phyloP scores from a whole-genome alignment of 768 basidiomycete species.

The Cyclocybe aegerita region DNA sequence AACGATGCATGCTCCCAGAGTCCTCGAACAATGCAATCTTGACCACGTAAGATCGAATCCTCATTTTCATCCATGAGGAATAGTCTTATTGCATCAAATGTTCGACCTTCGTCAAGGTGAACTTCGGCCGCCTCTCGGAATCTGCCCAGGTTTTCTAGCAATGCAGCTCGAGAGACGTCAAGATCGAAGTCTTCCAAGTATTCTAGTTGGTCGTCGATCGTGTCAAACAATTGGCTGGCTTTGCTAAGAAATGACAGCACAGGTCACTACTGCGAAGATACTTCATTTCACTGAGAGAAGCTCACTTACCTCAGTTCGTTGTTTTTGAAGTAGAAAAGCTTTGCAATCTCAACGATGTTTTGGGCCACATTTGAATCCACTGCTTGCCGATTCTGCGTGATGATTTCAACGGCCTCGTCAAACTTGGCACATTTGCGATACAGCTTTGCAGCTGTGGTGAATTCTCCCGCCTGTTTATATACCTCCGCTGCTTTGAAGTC shows the following conservation, averaged over 20 bases:
- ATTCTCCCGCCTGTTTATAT: conserved; percentile 41
- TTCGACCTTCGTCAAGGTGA: conserved; percentile 47
- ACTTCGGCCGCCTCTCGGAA: conserved; percentile 51
- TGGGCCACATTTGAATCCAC: conserved; percentile 33
- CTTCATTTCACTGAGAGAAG: neutral
- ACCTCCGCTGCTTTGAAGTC: conserved; percentile 42
- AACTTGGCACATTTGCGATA: conserved; percentile 30
- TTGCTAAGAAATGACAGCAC: conserved; percentile 33
- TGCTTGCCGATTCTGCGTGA: conserved; percentile 28
- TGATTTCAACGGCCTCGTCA: conserved; percentile 49
- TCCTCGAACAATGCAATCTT: conserved; percentile 37
- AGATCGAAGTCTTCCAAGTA: conserved; percentile 57
- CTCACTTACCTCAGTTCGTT: conserved; percentile 33
- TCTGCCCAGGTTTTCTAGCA: conserved; percentile 43
- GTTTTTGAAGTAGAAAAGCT: conserved; percentile 43
- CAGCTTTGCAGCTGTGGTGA: conserved; percentile 10
- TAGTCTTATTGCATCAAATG: conserved; percentile 44
- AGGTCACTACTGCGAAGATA: neutral
- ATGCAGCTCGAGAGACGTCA: conserved; percentile 42
- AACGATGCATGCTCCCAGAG: conserved; percentile 53
- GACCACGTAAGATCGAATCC: conserved; percentile 32
- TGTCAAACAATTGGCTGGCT: conserved; percentile 44
- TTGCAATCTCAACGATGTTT: conserved; percentile 42
- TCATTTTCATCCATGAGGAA: conserved; percentile 32
- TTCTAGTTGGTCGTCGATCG: conserved; percentile 49